These are phyloP conservation scores for Capronia americana DNA, from an alignment of 2,329 filamentous ascomycete genomes.

Conservation along the genomic window DNA sequence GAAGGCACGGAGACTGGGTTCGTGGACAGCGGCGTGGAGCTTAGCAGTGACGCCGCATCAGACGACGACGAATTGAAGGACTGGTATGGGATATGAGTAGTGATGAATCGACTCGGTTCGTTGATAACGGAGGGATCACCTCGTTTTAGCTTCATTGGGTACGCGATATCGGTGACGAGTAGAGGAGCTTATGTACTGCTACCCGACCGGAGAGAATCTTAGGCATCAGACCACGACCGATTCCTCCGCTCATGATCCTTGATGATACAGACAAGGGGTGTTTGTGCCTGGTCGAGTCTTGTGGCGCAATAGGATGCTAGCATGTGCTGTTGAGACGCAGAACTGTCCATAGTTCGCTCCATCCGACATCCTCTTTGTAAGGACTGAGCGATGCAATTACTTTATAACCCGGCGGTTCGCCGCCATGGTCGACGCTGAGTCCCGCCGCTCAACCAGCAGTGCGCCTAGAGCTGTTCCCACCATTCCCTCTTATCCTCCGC, in stretches of 20 bases:
- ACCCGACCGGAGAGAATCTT: slow-evolving; percentile 2
- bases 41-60: slow-evolving; percentile 32
- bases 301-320: neutral
- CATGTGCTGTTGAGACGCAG: neutral
- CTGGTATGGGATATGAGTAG: slow-evolving; percentile 33
- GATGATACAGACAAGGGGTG: neutral
- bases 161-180: neutral
- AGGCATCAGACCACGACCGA: slow-evolving; percentile 5
- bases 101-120: slow-evolving; percentile 7
- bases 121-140: neutral
- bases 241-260: neutral
- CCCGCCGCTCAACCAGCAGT: neutral
- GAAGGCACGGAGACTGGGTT: slow-evolving; percentile 31
- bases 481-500: neutral
- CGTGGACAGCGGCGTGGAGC: slow-evolving; percentile 40
- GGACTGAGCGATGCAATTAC: neutral
- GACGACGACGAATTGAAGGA: slow-evolving; percentile 41
- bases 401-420: neutral
- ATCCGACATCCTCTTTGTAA: neutral
- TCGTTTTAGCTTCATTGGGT: slow-evolving; percentile 13
- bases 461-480: neutral
- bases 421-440: neutral
- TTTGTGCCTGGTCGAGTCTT: neutral
- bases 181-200: slow-evolving; percentile 23
- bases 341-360: neutral